Evolutionary conservation across 495 filamentous ascomycete genomes (phyloP), one percentile per base, ranked within the genome.

Genomic region (Aspergillus haitiensis): DNA sequence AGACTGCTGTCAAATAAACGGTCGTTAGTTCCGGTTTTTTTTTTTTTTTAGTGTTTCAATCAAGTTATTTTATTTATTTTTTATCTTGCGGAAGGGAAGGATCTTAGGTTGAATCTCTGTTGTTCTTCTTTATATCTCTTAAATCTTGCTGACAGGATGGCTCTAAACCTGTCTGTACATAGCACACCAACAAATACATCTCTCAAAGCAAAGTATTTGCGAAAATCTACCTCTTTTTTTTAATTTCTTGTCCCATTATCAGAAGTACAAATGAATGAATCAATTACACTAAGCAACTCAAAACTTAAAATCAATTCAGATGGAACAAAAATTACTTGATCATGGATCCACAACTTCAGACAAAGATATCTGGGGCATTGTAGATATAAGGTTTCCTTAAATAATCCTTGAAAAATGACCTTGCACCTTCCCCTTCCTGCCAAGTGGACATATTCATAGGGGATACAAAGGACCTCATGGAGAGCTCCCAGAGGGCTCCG

Each of bases 1-100:
- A 84, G 70, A 77, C 63, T 27, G 75, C 69, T 7, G 52, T 82
- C 54, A 44, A 62, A 7, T 72, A 56, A 42, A 5, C 8, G 21
- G 21, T 27, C 21, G 21, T 27, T 27, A 27, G 21, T 27, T 27
- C 21, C 21, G 3, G 21, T 27, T 27, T 1, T 1, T 27, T 27
- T 27, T 1, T 27, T 27, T 1, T 1, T 27, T 27, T 27, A 27
- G 3, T 27, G 21, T 3, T 27, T 27, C 3, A 27, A 27, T 27
- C 3, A 1, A 27, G 21, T 27, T 27, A 1, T 1, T 27, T 27
- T 27, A 1, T 27, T 1, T 27, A 3, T 27, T 27, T 27, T 27
- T 27, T 27, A n/a, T n/a, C n/a, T 27, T 27, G 21, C 21, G 1
- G 21, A 27, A 27, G 21, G 21, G 21, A 27, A 27, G 3, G 21